Conservation (phyloP, 2,329 filamentous ascomycete genomes). For the Arthrobotrys entomopaga region DNA sequence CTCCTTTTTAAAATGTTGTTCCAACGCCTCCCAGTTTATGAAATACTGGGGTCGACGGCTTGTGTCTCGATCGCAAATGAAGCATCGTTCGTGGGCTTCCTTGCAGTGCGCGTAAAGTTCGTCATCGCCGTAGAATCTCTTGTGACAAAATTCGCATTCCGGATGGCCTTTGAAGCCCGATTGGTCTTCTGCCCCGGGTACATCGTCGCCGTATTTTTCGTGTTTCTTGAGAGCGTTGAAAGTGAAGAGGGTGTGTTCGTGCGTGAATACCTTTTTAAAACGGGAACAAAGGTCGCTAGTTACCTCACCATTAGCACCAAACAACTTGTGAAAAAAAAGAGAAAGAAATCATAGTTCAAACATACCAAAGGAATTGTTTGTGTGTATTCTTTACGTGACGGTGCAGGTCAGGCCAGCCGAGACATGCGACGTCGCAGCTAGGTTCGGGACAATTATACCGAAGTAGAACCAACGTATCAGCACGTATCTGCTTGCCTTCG, state of each 20-base stretch:
- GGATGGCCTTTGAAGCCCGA: constrained; percentile 97
- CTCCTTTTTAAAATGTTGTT: constrained; percentile 85
- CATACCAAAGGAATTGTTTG: constrained; percentile 76
- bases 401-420: constrained; percentile 81
- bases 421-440: constrained; percentile 84
- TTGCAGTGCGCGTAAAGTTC: constrained; percentile 94
- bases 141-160: constrained; percentile 88
- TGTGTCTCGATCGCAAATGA: constrained; percentile 81
- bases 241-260: constrained; percentile 94
- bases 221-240: constrained; percentile 82
- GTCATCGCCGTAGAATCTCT: constrained; percentile 94
- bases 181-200: constrained; percentile 87
- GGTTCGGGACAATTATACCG: constrained; percentile 93
- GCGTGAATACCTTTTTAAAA: constrained; percentile 98
- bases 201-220: constrained; percentile 89
- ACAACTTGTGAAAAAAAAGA: neutral
- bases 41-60: constrained; percentile 86
- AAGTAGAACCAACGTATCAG: constrained; percentile 86
- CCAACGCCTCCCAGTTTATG: constrained; percentile 84
- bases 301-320: neutral
- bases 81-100: constrained; percentile 92
- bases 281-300: constrained; percentile 82
- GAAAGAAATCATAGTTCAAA: constrained; percentile 49
- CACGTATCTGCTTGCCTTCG: constrained; percentile 85
- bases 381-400: constrained; percentile 84